Percentiles rank a stretch among this genome's conserved stretches.
Evolutionary conservation across 139 green algal genomes (phyloP).

Genomic region (Closterium sp.): DNA sequence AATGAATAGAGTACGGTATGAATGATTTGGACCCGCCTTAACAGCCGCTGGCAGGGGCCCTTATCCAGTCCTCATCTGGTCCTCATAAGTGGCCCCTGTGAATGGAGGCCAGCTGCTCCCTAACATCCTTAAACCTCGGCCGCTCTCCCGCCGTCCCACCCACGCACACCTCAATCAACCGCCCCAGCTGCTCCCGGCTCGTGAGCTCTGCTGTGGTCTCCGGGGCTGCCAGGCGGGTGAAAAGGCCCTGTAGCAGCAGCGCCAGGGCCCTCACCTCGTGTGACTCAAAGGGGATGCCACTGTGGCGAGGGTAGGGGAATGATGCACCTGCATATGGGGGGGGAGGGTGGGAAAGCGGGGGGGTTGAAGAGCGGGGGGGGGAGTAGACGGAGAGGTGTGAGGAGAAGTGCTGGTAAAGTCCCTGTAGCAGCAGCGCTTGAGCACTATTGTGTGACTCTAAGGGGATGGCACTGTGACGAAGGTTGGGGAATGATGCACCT

Average conservation of each 20-base stretch:
- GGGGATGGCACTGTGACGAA: no score
- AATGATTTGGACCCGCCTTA: no score
- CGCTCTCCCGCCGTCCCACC: not conserved
- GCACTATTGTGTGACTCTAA: no score
- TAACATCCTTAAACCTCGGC: conserved; percentile 6
- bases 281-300: conserved; percentile 54
- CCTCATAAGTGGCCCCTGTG: not conserved
- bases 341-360: no score
- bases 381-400: no score
- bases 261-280: conserved; percentile 78
- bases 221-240: conserved; percentile 26
- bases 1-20: no score
- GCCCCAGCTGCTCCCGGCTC: not conserved
- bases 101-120: not conserved
- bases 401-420: no score
- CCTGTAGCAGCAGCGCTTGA: no score
- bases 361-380: no score
- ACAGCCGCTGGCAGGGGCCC: no score
- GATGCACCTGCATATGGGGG: conserved; percentile 63
- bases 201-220: not conserved
- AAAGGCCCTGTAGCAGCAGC: conserved; percentile 66
- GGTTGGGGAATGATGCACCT: no score
- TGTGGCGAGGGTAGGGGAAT: conserved; percentile 67
- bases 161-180: not conserved
- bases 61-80: no score